Percentiles rank a stretch among this genome's conserved stretches.
Conservation (phyloP, 139 green algal species). For the Axilococcus clingmanii region DNA sequence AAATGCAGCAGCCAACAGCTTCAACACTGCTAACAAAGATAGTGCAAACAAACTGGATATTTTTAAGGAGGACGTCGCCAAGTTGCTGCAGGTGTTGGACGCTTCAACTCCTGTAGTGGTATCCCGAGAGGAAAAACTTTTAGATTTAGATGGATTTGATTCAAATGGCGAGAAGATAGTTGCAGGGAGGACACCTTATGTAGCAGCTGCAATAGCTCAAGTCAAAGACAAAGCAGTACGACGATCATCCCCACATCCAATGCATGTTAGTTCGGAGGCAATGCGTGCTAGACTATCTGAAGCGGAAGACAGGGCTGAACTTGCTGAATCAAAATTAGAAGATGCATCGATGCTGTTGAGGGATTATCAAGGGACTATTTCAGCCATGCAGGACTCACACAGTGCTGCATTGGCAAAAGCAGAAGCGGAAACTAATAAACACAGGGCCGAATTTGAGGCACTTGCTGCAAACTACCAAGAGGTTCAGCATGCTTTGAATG, state of each 20-base stretch:
- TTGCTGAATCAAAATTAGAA: conserved; percentile 9
- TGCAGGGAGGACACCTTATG: not conserved
- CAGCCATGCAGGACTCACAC: conserved; percentile 19
- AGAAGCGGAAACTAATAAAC: conserved; percentile 10
- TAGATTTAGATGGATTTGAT: conserved; percentile 8
- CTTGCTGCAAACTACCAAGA: no score
- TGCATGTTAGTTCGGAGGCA: conserved; percentile 3
- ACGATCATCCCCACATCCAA: not conserved
- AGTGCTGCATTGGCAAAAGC: conserved; percentile 6
- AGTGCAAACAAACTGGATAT: not conserved
- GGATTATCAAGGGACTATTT: conserved; percentile 20
- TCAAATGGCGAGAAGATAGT: not conserved
- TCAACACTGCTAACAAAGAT: no score
- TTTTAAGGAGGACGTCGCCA: not conserved
- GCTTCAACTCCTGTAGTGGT: conserved; percentile 2
- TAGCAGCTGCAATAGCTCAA: not conserved
- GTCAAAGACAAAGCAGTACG: not conserved
- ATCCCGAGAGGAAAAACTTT: not conserved
- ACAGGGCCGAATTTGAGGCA: no score
- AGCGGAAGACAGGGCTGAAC: not conserved
- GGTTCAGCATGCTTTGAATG: no score
- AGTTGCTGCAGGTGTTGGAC: conserved; percentile 8
- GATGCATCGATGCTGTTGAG: conserved; percentile 13
- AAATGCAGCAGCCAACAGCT: no score
- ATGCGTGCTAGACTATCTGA: not conserved